Conservation (phyloP, 768 basidiomycete species). For the Cubamyces lactineus region DNA sequence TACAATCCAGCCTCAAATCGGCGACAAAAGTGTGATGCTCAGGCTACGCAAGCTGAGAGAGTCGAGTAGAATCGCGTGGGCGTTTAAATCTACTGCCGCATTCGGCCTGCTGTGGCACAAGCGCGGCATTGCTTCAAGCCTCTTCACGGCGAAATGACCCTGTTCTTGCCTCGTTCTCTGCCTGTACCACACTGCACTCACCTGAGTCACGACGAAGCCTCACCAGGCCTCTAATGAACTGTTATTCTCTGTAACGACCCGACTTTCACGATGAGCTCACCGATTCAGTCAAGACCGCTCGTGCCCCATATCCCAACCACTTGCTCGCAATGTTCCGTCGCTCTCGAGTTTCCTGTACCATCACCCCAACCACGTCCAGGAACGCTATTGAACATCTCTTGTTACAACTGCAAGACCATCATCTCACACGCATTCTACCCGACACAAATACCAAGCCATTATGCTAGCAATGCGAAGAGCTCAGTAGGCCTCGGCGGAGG, state of each 20-base stretch:
- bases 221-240: too few relatives aligned
- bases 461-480: conserved; percentile 8
- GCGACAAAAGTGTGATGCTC: too few relatives aligned
- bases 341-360: conserved; percentile 73
- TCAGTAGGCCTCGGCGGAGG: conserved; percentile 12
- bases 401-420: conserved; percentile 65
- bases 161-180: too few relatives aligned
- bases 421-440: conserved; percentile 72
- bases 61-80: too few relatives aligned
- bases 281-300: conserved; percentile 67
- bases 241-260: too few relatives aligned
- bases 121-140: not conserved
- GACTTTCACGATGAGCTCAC: conserved; percentile 28
- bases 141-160: too few relatives aligned
- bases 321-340: conserved; percentile 57
- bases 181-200: too few relatives aligned
- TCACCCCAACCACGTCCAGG: conserved; percentile 56
- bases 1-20: too few relatives aligned
- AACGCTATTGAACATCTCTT: conserved; percentile 66
- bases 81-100: not conserved
- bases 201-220: too few relatives aligned
- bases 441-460: conserved; percentile 50
- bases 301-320: conserved; percentile 66
- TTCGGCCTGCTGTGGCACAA: not conserved
- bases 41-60: too few relatives aligned